A percentile compares a stretch with the other conserved stretches of the same genome.
phyloP scores from a whole-genome alignment of 1,139 yeast species.

The Suhomyces wounanorum region DNA sequence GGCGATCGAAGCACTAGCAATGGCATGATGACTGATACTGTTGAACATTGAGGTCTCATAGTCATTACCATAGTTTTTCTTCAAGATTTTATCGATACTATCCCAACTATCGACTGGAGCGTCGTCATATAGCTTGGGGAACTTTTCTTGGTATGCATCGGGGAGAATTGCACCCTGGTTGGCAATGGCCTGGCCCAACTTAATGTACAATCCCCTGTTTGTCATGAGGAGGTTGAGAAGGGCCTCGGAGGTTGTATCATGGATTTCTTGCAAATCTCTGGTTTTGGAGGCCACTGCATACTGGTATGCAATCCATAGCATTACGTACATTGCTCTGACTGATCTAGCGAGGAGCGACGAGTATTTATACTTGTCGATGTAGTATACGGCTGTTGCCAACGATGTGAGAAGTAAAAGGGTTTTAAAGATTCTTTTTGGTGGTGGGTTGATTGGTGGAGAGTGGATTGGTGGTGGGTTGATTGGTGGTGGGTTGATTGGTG shows the following conservation, averaged over 20 bases:
- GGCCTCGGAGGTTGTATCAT: conserved; percentile 59
- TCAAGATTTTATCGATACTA: conserved; percentile 48
- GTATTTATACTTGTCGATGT: conserved; percentile 43
- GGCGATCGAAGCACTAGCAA: conserved; percentile 75
- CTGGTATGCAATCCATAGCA: conserved; percentile 58
- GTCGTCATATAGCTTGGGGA: conserved; percentile 61
- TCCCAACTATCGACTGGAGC: conserved; percentile 73
- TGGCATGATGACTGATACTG: conserved; percentile 51
- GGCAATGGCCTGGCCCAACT: conserved; percentile 75
- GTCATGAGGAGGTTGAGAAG: conserved; percentile 51
- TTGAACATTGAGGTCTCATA: conserved; percentile 49
- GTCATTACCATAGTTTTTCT: conserved; percentile 45
- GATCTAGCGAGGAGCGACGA: conserved; percentile 57
- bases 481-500: too few species aligned
- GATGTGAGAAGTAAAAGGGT: too few species aligned
- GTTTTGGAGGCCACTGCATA: conserved; percentile 53
- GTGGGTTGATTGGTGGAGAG: too few species aligned
- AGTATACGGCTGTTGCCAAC: conserved; percentile 23
- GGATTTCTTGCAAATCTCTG: conserved; percentile 51
- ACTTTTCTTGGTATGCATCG: conserved; percentile 54
- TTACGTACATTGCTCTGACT: conserved; percentile 47
- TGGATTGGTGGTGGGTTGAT: too few species aligned
- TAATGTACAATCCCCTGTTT: conserved; percentile 75
- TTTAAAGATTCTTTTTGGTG: too few species aligned
- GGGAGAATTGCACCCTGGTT: conserved; percentile 73